Base-by-base conservation (phyloP, 129 eudicot genomes). In the Flaveria bidentis region DNA sequence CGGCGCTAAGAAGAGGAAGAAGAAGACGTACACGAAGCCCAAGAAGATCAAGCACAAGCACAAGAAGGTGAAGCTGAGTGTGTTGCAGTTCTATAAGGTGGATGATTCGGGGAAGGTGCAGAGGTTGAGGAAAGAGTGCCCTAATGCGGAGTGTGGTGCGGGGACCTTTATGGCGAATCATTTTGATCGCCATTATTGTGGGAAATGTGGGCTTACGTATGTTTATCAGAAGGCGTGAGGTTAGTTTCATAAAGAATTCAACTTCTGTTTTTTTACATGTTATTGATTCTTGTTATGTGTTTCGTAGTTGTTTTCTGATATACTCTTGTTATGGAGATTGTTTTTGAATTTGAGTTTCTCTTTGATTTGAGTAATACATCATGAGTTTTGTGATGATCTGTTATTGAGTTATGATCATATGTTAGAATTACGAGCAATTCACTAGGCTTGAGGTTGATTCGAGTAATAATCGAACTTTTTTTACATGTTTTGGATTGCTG, bases 91-190 rank as follows among this genome's bases (percentile, higher is more conserved):
- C 16, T 84, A 84, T n/a, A 84, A 84, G 30, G 87, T 84, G 1
- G 87, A 80, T 70, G 87, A 84, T 26, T 72, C 81, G 0, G 87
- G 87, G 0, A 84, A 84, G 62, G 87, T 84, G 14, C 84, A 84
- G 78, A 76, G 87, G 84, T 17, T 84, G 81, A 65, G 87, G 69
- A 84, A 84, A 13, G 87, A 84, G 82, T 84, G 87, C 10, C 87
- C 87, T 0, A 84, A 84, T 47, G 87, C 82, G 0, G 87, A 84
- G 79, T 84, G 87, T 16, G 87, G 87, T 2, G 87, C 87, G 0
- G 87, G 85, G 6, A 83, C 90, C 1, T 86, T 86, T 57, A 85
- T 81, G 85, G 88, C 88, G 1, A 85, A 85, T 63, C 88, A 85
- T 28, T 81, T 81, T 3, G 85, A 85, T 53, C 25, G 69, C 1